A percentile compares a stretch with the other conserved stretches of the same genome.
phyloP scores from a whole-genome alignment of 176 grass and related monocot species.

The Alopecurus myosuroides region DNA sequence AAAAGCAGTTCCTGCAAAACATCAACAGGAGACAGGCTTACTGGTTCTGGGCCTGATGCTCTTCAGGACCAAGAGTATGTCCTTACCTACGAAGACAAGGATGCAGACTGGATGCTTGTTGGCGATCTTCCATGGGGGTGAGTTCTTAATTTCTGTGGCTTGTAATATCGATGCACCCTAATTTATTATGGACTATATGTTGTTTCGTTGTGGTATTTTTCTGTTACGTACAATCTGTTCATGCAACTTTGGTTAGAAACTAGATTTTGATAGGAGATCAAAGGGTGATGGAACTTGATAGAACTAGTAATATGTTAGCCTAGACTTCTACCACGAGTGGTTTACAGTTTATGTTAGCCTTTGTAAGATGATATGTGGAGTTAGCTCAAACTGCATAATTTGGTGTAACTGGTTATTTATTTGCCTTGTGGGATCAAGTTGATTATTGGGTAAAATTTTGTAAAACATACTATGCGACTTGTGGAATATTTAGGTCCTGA shows the following conservation, averaged over 20 bases:
- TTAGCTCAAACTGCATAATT: too few relatives aligned
- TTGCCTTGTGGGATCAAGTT: too few relatives aligned
- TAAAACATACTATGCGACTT: background rate
- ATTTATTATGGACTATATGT: background rate
- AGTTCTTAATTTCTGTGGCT: constrained; percentile 12
- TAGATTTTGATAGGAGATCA: background rate
- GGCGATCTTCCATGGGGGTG: constrained; percentile 79
- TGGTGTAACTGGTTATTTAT: too few relatives aligned
- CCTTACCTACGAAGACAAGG: constrained; percentile 72
- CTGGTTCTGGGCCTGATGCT: constrained; percentile 44
- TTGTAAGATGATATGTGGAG: background rate
- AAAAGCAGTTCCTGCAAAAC: constrained; percentile 32
- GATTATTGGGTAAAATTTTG: background rate
- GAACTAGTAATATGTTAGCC: background rate
- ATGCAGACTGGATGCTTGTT: constrained; percentile 82
- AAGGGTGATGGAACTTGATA: background rate
- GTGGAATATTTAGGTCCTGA: background rate
- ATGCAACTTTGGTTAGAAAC: background rate
- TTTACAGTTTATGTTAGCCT: background rate
- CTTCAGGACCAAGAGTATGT: constrained; percentile 74
- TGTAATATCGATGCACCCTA: background rate
- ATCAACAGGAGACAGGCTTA: constrained; percentile 44
- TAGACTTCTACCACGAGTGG: background rate
- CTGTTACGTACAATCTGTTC: background rate
- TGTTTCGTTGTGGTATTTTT: background rate